These are phyloP conservation scores for Aspergillus sclerotiicarbonarius DNA, from an alignment of 495 filamentous ascomycete species.

Conservation along the genomic window DNA sequence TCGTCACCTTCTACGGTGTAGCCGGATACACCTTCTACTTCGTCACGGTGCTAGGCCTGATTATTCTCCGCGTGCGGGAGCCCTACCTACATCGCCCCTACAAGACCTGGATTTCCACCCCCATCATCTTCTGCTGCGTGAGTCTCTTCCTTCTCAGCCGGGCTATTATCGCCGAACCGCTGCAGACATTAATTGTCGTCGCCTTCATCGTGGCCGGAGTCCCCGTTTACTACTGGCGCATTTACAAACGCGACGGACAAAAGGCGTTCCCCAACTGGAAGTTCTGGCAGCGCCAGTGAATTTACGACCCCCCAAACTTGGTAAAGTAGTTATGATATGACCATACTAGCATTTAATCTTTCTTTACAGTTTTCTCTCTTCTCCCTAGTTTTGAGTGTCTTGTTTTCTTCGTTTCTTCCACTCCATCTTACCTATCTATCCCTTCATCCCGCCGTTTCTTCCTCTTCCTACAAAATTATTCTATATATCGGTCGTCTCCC, in stretches of 20 bases:
- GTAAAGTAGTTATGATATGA: background rate
- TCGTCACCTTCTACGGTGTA: constrained; percentile 95
- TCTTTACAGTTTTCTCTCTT: background rate
- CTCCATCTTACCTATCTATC: background rate
- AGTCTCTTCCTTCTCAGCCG: constrained; percentile 87
- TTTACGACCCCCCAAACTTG: background rate
- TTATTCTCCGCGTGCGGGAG: constrained; percentile 85
- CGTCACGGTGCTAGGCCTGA: constrained; percentile 87
- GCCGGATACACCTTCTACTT: constrained; percentile 98
- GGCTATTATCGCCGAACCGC: constrained; percentile 83
- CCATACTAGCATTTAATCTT: constrained; percentile 3
- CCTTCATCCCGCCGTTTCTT: background rate
- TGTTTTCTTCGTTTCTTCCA: background rate
- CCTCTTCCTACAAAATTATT: background rate
- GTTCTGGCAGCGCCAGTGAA: constrained; percentile 55
- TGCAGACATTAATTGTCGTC: constrained; percentile 83
- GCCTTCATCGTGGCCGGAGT: constrained; percentile 80
- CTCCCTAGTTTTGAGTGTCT: too few relatives aligned
- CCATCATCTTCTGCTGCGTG: constrained; percentile 97
- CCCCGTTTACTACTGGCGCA: constrained; percentile 84
- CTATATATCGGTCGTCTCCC: background rate
- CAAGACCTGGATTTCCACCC: constrained; percentile 92
- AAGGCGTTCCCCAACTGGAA: constrained; percentile 54
- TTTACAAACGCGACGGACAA: constrained; percentile 54
- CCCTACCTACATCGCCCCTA: constrained; percentile 87